Base-by-base conservation (phyloP, 1,284 basidiomycete genomes). In the Polyporus tsugae region DNA sequence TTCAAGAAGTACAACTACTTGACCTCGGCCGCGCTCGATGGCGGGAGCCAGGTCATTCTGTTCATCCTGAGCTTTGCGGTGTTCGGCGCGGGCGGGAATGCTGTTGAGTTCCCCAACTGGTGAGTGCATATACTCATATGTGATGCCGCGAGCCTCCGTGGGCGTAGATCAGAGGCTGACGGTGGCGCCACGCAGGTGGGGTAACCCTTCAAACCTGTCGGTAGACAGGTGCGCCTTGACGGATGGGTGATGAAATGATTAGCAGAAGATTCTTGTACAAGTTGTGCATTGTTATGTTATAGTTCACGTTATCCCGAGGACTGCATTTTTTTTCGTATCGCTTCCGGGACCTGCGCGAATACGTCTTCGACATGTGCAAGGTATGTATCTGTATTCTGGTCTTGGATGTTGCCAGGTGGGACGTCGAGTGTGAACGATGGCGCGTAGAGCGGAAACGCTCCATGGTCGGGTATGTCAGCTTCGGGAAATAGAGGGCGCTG, bases 371-470 rank as follows among this genome's bases (percentile, higher is more conserved):
- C 71, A 46, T 39, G 71, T 6, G 44, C n/a, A 2, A 72, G 65
- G 49, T 91, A 87, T 39, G 84, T 85, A 0, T 86, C 80, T 0
- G 85, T 86, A 72, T 96, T 97, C 63, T 87, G 84, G 72, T 97
- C 94, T 64, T 82, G 85, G 83, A 90, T 90, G 64, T 88, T 90
- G 2, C 93, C 91, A 64, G 84, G 75, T 0, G 89, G 87, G 0
- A 96, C 88, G 71, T 95, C 93, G 42, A 96, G 82, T 0, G 87
- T 91, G 76, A 96, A 96, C 0, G 90, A 91, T 0, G 94, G 95
- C 10, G 84, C 89, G 76, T 95, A 96, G 6, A 86, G 75, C 0
- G 89, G 89, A 72, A 93, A 94, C 2, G 84, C 84, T 0, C 80
- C 78, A 76, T 95, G 92, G 67, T 95, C 84, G 0, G 95, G 95